Evolutionary conservation across 495 filamentous ascomycete species (phyloP).

Genomic region (Aspergillus sparsus): DNA sequence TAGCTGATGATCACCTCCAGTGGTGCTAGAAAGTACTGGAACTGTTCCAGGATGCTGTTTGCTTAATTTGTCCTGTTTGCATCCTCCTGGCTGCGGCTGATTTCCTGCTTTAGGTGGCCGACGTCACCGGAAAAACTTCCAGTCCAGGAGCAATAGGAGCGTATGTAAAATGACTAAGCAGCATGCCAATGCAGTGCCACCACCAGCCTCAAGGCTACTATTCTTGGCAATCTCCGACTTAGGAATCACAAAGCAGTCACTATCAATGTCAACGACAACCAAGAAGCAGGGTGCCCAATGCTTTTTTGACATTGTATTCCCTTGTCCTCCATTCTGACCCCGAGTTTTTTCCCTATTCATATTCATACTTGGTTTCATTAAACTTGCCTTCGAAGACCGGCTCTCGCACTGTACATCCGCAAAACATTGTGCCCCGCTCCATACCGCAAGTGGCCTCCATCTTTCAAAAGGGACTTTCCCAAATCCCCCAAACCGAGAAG

Average conservation of each 20-base stretch:
- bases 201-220: slow-evolving; percentile 9
- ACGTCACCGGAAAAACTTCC: slow-evolving; percentile 24
- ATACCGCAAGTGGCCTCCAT: neutral
- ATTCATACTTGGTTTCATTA: neutral
- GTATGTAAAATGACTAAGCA: slow-evolving; percentile 11
- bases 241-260: neutral
- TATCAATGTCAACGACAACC: slow-evolving; percentile 7
- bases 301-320: neutral
- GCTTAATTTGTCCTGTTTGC: slow-evolving; percentile 33
- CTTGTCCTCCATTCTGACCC: too few relatives aligned
- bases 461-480: neutral
- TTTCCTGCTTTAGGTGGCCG: slow-evolving; percentile 4
- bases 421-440: neutral
- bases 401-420: neutral
- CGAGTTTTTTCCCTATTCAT: neutral
- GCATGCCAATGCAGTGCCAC: slow-evolving; percentile 3
- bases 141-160: too few relatives aligned
- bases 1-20: slow-evolving; percentile 26
- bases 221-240: slow-evolving; percentile 15
- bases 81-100: slow-evolving; percentile 24
- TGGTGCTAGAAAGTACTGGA: slow-evolving; percentile 47
- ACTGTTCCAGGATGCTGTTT: slow-evolving; percentile 34
- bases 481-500: neutral
- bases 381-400: neutral
- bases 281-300: neutral